Evolutionary conservation across 2,329 filamentous ascomycete species (phyloP).

Genomic region (Teratosphaeria viscida): DNA sequence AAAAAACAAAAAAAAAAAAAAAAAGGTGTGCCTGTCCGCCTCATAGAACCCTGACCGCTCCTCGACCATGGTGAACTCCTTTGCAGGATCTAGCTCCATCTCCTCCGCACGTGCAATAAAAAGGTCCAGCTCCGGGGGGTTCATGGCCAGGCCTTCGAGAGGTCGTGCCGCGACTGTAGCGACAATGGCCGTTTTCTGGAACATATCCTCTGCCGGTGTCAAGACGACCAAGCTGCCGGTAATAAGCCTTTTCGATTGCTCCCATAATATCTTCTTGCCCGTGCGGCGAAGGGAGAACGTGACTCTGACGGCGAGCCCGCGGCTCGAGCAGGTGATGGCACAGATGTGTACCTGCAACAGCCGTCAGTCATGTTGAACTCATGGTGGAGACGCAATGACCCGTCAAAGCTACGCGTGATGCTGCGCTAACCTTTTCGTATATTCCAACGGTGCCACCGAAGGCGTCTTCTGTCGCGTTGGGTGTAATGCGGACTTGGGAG

Average conservation of each 20-base stretch:
- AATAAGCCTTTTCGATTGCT: slow-evolving; percentile 48
- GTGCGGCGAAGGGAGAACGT: slow-evolving; percentile 59
- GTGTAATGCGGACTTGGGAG: slow-evolving; percentile 41
- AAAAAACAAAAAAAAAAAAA: too few species aligned
- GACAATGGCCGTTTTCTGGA: slow-evolving; percentile 54
- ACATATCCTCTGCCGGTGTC: slow-evolving; percentile 48
- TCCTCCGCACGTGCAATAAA: slow-evolving; percentile 55
- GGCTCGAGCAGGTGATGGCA: slow-evolving; percentile 52
- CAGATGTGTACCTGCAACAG: slow-evolving; percentile 51
- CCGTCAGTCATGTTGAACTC: slow-evolving; percentile 8
- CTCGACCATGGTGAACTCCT: slow-evolving; percentile 71
- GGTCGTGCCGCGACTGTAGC: slow-evolving; percentile 64
- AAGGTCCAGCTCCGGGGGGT: slow-evolving; percentile 64
- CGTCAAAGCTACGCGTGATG: background rate
- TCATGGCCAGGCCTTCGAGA: slow-evolving; percentile 47
- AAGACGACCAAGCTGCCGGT: slow-evolving; percentile 46
- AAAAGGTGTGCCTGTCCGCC: slow-evolving; percentile 62
- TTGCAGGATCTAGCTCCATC: slow-evolving; percentile 55
- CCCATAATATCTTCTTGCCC: slow-evolving; percentile 58
- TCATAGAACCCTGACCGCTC: slow-evolving; percentile 66
- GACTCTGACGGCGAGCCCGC: slow-evolving; percentile 56
- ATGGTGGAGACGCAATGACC: background rate
- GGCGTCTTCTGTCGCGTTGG: slow-evolving; percentile 51
- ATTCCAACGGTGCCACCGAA: slow-evolving; percentile 39
- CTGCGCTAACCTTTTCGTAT: slow-evolving; percentile 55